phyloP scores from a whole-genome alignment of 441 rosid genomes.

The Macaranga tanarius region DNA sequence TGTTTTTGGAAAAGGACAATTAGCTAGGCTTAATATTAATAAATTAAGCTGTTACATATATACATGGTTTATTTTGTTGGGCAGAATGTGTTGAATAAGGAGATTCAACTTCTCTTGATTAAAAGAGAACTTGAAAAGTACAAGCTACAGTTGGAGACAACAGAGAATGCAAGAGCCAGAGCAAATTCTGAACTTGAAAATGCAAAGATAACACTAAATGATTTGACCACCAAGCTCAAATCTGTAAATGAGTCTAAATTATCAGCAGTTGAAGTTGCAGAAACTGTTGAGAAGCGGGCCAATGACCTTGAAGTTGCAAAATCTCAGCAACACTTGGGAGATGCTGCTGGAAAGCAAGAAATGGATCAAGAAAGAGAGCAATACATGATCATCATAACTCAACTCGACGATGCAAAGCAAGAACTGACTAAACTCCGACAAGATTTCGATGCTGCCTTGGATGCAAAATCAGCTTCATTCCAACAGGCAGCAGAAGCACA shows the following conservation, averaged over 20 bases:
- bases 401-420: conserved; percentile 66
- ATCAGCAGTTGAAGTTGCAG: conserved; percentile 52
- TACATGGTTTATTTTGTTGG: neutral
- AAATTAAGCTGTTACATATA: too few relatives aligned
- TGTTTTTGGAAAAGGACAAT: neutral
- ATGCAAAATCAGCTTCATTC: conserved; percentile 50
- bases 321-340: conserved; percentile 35
- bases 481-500: conserved; percentile 71
- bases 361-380: conserved; percentile 56
- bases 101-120: conserved; percentile 64
- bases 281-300: conserved; percentile 48
- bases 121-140: conserved; percentile 47
- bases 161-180: conserved; percentile 44
- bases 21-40: too few relatives aligned
- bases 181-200: conserved; percentile 59
- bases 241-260: conserved; percentile 49
- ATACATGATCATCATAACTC: conserved; percentile 42
- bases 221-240: conserved; percentile 49
- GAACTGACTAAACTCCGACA: conserved; percentile 65
- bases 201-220: conserved; percentile 55
- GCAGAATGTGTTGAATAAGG: conserved; percentile 72
- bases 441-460: conserved; percentile 67
- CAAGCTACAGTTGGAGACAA: conserved; percentile 46
- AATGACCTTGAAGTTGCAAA: conserved; percentile 59
- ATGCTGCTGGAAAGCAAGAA: conserved; percentile 42